Evolutionary conservation across 345 rosid species (phyloP), one percentile per base, ranked within the genome.

Genomic region (Salix dunnii): DNA sequence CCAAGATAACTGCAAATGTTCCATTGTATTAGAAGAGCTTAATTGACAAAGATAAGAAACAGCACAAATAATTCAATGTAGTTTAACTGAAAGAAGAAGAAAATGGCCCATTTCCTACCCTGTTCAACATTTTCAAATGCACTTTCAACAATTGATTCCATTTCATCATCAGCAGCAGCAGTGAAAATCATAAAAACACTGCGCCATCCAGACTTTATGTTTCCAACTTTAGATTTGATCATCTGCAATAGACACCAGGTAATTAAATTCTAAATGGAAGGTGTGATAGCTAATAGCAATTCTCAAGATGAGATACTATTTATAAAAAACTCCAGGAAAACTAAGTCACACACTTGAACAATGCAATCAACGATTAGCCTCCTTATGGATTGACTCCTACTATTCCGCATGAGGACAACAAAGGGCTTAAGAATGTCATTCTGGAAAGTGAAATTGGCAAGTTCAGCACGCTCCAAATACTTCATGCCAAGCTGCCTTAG

Each of bases 371-470:
- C 95, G 74, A 93, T 91, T 76, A 93, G 85, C 81, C 97, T 87
- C 87, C 98, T 84, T 81, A 87, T 86, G 77, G 90, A 84, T 87
- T 88, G 90, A 74, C 90, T 90, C 68, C 78, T 92, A 83, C 95
- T 93, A 75, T 89, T 93, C 82, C 97, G 89, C 92, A 93, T 90
- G 76, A 93, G 90, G 74, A 93, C 87, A 78, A 93, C 98, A 72
- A 93, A 93, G 20, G 98, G 98, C 78, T 93, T 93, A 79, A 93
- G 92, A 82, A 93, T 93, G 89, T 93, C 98, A 84, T 93, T 93
- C 83, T 93, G 98, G 82, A 91, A 93, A 76, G 94, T 90, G 88
- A 93, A 93, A 88, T 90, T 91, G 78, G 98, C 81, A 69, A 93
- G 94, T 78, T 93, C 98, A 66, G 93, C 91, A 43, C 97, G 93